Base-by-base conservation (phyloP, 495 filamentous ascomycete species). In the Aspergillus heteromorphus region DNA sequence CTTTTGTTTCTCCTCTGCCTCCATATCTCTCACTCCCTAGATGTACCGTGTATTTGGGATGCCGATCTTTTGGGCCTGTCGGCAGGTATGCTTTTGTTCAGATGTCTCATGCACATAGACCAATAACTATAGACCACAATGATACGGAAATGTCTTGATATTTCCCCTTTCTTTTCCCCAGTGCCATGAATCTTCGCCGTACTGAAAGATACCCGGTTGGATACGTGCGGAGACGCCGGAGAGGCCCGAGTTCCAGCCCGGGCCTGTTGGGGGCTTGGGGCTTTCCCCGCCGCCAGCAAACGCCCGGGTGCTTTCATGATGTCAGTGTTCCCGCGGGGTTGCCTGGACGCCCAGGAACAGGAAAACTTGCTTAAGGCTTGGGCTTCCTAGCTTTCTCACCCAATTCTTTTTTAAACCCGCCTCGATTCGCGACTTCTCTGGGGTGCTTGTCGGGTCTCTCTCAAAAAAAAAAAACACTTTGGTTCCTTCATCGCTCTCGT, bases 271-370 rank as follows among this genome's bases (percentile, higher is more conserved):
- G 48, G 27, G 31, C 9, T 38, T 29, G 17, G 36, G 48, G 27
- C 20, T 6, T 38, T 51, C 54, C 45, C 40, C 30, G 36, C 36
- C 23, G 34, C 18, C 48, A 31, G 31, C 25, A 34, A 38, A 38
- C 21, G n/a, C 21, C 18, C 21, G 45, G 20, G n/a, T 25, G 25
- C 14, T 29, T 48, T 48, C 40, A 63, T 64, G 61, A 60, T 61
- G 58, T 64, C 61, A 64, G 51, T 30, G 19, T 29, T 47, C 42
- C 55, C 49, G 61, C 61, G 61, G 61, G 61, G 57, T 58, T 60
- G 25, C 25, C 48, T 14, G 40, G 34, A 20, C 55, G 31, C 25
- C 45, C 54, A 60, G 61, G 54, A 60, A 64, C 61, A 54, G 38
- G 53, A 48, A 61, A 55, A 45, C 49, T 38, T 27, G 47, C 10